These are phyloP conservation scores for Alternaria consortialis DNA, from an alignment of 2,329 filamentous ascomycete genomes.

Conservation along the genomic window DNA sequence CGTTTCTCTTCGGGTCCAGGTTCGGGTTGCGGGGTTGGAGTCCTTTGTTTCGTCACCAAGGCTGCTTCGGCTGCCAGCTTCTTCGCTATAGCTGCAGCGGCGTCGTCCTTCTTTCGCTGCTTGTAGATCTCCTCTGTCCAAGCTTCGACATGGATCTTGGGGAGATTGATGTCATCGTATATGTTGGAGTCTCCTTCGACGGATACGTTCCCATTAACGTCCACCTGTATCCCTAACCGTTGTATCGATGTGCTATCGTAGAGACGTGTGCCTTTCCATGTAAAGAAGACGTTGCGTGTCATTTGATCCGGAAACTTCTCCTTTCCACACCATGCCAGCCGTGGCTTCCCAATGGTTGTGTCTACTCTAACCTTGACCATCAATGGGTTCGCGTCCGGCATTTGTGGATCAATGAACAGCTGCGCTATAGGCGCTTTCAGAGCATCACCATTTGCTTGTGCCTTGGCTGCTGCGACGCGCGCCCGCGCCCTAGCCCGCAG, in stretches of 20 bases:
- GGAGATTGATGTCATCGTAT: slow-evolving; percentile 59
- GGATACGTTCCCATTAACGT: slow-evolving; percentile 51
- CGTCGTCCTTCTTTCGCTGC: slow-evolving; percentile 57
- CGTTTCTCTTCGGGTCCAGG: slow-evolving; percentile 29
- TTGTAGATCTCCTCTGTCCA: slow-evolving; percentile 73
- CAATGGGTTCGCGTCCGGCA: slow-evolving; percentile 68
- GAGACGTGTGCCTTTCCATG: slow-evolving; percentile 76
- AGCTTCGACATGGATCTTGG: slow-evolving; percentile 76
- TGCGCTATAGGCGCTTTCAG: slow-evolving; percentile 56
- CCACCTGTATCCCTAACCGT: slow-evolving; percentile 59
- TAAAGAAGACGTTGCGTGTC: slow-evolving; percentile 72
- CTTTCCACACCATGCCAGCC: slow-evolving; percentile 72
- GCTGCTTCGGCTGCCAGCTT: slow-evolving; percentile 52
- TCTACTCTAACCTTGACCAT: slow-evolving; percentile 72
- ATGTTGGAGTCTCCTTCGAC: slow-evolving; percentile 57
- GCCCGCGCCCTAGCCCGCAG: slow-evolving; percentile 39
- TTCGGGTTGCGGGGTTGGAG: slow-evolving; percentile 29
- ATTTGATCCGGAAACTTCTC: slow-evolving; percentile 64
- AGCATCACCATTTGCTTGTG: slow-evolving; percentile 16
- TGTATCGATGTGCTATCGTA: slow-evolving; percentile 74
- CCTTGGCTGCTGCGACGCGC: slow-evolving; percentile 30
- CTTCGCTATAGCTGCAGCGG: slow-evolving; percentile 36
- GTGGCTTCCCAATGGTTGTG: slow-evolving; percentile 72
- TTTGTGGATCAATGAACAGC: slow-evolving; percentile 73
- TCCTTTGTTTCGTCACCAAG: slow-evolving; percentile 22